These are phyloP conservation scores for Ploettnerulaceae sp. DNA, from an alignment of 2,329 filamentous ascomycete species.

Conservation along the genomic window DNA sequence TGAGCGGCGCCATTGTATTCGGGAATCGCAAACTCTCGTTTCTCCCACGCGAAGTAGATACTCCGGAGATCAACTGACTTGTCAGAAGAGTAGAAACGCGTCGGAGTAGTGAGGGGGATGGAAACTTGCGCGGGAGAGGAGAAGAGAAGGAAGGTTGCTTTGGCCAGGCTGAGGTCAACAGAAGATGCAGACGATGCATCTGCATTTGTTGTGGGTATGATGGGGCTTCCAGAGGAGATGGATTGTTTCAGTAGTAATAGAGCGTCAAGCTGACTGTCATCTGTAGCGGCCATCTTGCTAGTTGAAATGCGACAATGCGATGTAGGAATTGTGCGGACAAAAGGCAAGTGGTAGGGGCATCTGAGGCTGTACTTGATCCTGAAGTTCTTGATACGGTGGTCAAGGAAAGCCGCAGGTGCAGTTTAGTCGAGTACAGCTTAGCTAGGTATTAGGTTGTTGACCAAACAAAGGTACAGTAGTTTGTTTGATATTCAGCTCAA, in stretches of 20 bases:
- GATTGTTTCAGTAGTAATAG: constrained; percentile 79
- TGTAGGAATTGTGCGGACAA: not conserved
- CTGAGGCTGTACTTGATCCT: constrained; percentile 4
- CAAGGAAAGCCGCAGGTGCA: not conserved
- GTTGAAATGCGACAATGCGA: constrained; percentile 10
- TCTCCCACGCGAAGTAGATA: constrained; percentile 94
- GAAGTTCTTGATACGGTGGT: not conserved
- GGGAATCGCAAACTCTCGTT: constrained; percentile 82
- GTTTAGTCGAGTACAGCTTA: no score
- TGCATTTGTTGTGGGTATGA: constrained; percentile 68
- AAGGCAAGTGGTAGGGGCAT: not conserved
- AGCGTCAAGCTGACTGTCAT: constrained; percentile 57
- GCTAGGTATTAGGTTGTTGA: no score
- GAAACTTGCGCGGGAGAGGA: constrained; percentile 53
- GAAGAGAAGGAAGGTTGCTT: constrained; percentile 78
- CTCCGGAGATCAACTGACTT: constrained; percentile 79
- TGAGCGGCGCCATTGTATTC: constrained; percentile 86
- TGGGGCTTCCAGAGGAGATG: constrained; percentile 65
- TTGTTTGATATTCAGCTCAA: no score
- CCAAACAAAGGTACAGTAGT: no score
- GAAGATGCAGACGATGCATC: constrained; percentile 59
- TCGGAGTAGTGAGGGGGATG: constrained; percentile 66
- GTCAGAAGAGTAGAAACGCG: constrained; percentile 79
- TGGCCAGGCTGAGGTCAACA: constrained; percentile 54
- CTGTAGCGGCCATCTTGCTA: constrained; percentile 50